Evolutionary conservation across 176 grass and related monocot genomes (phyloP).

Genomic region (Oryza rufipogon): DNA sequence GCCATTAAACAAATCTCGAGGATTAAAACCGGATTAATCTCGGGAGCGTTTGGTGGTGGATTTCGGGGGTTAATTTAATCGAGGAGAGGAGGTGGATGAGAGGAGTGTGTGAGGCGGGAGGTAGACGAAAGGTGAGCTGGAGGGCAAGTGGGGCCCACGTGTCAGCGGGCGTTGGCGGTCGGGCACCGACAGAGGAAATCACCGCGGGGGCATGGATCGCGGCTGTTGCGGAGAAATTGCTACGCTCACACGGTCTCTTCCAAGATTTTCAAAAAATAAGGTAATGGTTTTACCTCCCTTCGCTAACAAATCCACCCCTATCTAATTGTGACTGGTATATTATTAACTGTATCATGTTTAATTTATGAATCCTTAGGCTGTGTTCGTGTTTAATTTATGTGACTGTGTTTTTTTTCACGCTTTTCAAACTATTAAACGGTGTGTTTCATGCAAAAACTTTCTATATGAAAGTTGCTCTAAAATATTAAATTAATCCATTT

Average conservation of each 20-base stretch:
- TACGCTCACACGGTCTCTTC: background rate
- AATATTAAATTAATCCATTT: no score
- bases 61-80: conserved; percentile 3
- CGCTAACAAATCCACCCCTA: no score
- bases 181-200: conserved; percentile 28
- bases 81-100: background rate
- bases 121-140: conserved; percentile 49
- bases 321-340: no score
- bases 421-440: no score
- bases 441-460: no score
- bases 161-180: background rate
- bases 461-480: no score
- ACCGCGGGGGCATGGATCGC: background rate
- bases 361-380: no score
- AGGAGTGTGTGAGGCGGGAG: conserved; percentile 29
- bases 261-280: no score
- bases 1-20: background rate
- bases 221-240: background rate
- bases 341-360: no score
- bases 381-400: no score
- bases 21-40: background rate
- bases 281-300: no score
- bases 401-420: no score
- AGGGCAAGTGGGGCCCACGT: background rate
- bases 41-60: background rate